Percentiles rank a stretch among this genome's conserved stretches.
These are phyloP conservation scores for Taiozyma sp. DNA, from an alignment of 1,139 yeast species.

Conservation along the genomic window DNA sequence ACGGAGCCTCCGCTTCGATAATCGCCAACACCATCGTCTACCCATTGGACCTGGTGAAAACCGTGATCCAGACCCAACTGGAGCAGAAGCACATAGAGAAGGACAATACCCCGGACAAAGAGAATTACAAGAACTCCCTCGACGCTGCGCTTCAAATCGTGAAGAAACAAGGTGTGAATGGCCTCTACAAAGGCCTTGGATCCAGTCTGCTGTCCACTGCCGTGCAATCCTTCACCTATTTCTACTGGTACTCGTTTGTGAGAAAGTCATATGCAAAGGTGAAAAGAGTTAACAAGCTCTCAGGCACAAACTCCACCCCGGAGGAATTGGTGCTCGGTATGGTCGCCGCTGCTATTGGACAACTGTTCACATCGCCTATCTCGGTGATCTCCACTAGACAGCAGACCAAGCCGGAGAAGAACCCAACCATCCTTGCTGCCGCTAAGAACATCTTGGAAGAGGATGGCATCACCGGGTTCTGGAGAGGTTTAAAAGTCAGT, in stretches of 20 bases:
- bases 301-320: conserved; percentile 47
- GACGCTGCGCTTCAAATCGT: conserved; percentile 64
- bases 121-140: conserved; percentile 49
- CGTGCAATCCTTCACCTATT: conserved; percentile 78
- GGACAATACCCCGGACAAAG: neutral
- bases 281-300: conserved; percentile 21
- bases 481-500: conserved; percentile 84
- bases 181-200: conserved; percentile 71
- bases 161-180: conserved; percentile 59
- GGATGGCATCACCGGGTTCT: conserved; percentile 69
- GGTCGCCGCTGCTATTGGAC: conserved; percentile 81
- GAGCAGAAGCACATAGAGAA: conserved; percentile 19
- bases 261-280: conserved; percentile 48
- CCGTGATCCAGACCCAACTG: conserved; percentile 64
- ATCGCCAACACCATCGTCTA: conserved; percentile 77
- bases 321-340: conserved; percentile 80
- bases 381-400: conserved; percentile 82
- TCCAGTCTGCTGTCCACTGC: conserved; percentile 73
- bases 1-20: conserved; percentile 83
- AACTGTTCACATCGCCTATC: conserved; percentile 78
- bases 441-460: conserved; percentile 55
- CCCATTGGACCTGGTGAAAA: conserved; percentile 71
- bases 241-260: conserved; percentile 81
- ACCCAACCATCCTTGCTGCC: conserved; percentile 39
- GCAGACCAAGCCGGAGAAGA: conserved; percentile 47